phyloP scores from a whole-genome alignment of 2,329 filamentous ascomycete species.

The Mariannaea sp. region DNA sequence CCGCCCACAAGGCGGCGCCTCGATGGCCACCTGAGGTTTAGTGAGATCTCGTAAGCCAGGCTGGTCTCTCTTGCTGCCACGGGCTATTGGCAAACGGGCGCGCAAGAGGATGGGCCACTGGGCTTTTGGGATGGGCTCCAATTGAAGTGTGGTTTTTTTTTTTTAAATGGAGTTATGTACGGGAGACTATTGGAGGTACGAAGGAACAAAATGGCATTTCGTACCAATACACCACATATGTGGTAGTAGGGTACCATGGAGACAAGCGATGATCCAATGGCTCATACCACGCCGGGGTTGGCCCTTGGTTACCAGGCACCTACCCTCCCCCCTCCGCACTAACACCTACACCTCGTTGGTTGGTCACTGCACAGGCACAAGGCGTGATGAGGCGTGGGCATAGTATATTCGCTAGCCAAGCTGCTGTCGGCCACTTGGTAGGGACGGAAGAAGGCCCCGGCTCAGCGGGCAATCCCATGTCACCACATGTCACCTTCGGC shows the following conservation, averaged over 20 bases:
- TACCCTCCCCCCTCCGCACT: constrained; percentile 1
- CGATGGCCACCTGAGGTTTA: constrained; percentile 27
- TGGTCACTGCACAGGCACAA: neutral
- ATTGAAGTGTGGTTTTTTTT: constrained; percentile 6
- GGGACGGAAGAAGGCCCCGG: constrained; percentile 3
- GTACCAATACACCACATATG: constrained; percentile 1
- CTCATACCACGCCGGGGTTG: constrained; percentile 5
- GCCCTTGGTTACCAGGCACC: constrained; percentile 10
- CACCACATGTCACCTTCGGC: constrained; percentile 20
- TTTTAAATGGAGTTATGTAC: constrained; percentile 8
- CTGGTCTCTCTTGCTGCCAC: constrained; percentile 8
- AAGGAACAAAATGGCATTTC: constrained; percentile 4
- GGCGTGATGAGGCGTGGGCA: constrained; percentile 4
- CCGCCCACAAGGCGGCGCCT: constrained; percentile 24
- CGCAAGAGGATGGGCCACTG: constrained; percentile 10
- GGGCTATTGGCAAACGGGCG: constrained; percentile 15
- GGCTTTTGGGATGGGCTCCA: constrained; percentile 6
- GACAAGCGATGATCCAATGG: constrained; percentile 4
- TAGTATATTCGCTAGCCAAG: neutral
- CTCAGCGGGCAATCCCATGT: constrained; percentile 21
- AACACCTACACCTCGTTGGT: neutral
- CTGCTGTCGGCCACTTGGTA: neutral
- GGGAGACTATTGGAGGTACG: too few relatives aligned
- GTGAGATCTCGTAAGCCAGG: constrained; percentile 32
- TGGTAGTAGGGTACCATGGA: neutral